Evolutionary conservation across 1,284 basidiomycete species (phyloP).

Genomic region (Singerocomus inundabilis): DNA sequence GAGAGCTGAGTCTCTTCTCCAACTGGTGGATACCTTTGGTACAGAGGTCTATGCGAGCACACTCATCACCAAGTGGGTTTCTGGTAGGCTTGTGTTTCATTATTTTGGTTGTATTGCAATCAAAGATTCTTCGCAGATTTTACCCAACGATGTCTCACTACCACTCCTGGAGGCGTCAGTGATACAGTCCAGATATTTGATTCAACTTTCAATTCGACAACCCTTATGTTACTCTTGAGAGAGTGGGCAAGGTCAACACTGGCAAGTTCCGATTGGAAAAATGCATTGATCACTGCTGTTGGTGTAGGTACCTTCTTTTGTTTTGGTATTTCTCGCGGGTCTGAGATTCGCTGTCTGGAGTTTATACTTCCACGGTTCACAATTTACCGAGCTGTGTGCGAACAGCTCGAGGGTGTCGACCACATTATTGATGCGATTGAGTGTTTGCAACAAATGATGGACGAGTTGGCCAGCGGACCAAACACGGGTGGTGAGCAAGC

Average conservation of each 20-base stretch:
- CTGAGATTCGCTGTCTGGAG: background rate
- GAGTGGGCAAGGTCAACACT: background rate
- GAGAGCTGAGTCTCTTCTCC: background rate
- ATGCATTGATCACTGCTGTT: background rate
- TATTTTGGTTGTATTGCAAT: background rate
- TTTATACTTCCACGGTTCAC: background rate
- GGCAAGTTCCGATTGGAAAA: background rate
- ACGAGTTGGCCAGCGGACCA: background rate
- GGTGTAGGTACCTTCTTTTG: background rate
- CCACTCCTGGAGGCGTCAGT: background rate
- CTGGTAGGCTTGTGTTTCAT: background rate
- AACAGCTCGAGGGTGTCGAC: background rate
- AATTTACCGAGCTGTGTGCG: background rate
- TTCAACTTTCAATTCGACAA: background rate
- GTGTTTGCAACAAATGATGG: background rate
- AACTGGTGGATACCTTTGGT: background rate
- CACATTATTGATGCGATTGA: background rate
- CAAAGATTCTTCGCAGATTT: background rate
- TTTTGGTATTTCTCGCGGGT: rapidly evolving
- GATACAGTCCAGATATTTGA: no score
- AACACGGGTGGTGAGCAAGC: background rate
- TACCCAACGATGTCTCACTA: background rate
- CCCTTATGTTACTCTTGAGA: background rate
- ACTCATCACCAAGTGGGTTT: background rate
- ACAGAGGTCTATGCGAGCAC: background rate